Evolutionary conservation across 2,329 filamentous ascomycete species (phyloP).

Genomic region (Neophaeococcomyces mojaviensis): DNA sequence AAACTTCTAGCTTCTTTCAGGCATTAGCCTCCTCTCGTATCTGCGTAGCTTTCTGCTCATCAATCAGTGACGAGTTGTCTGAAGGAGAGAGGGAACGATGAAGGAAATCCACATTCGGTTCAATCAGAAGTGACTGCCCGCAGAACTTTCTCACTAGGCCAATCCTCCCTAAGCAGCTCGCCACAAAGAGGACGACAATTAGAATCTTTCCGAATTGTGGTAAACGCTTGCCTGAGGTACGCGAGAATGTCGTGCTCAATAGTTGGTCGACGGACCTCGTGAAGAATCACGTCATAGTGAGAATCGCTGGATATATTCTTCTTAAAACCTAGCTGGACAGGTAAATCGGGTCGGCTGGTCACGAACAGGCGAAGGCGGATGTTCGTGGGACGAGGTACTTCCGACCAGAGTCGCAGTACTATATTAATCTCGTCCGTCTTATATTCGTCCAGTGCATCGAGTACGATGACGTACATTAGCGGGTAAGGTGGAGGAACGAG

Average conservation of each 20-base stretch:
- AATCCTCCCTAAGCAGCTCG: constrained; percentile 32
- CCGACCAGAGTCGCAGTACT: constrained; percentile 1
- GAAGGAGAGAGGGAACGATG: too few relatives aligned
- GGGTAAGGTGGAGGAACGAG: background rate
- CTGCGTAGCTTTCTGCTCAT: too few relatives aligned
- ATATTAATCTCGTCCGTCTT: background rate
- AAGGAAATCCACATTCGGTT: too few relatives aligned
- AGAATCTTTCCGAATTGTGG: background rate
- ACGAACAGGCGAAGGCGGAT: background rate
- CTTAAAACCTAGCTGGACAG: background rate
- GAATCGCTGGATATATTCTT: background rate
- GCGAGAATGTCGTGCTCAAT: background rate
- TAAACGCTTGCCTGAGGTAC: background rate
- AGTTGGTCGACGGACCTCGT: background rate
- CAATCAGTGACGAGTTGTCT: too few relatives aligned
- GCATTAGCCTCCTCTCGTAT: too few relatives aligned
- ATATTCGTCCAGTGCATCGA: constrained; percentile 2
- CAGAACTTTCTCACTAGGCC: constrained; percentile 20
- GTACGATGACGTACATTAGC: background rate
- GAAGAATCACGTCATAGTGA: background rate
- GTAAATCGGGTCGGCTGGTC: constrained; percentile 1
- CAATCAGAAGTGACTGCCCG: too few relatives aligned
- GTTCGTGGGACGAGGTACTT: background rate
- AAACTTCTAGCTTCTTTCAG: too few relatives aligned
- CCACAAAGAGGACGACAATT: background rate